Evolutionary conservation across 75 land plant species (phyloP).

Genomic region (Cupressus sempervirens): DNA sequence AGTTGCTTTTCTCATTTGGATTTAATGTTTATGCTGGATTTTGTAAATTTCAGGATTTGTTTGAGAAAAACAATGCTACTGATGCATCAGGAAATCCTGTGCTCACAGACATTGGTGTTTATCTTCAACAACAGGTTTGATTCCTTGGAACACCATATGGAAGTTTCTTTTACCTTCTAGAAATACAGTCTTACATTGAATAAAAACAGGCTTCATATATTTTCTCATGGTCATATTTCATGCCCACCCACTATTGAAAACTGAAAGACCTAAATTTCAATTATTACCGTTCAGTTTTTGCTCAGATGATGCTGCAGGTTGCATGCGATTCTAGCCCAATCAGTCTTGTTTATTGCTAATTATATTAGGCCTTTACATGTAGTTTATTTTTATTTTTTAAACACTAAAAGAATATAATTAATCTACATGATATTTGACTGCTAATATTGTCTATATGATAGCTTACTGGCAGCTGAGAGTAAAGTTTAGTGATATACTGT

Average conservation of each 20-base stretch:
- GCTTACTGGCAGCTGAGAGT: neutral
- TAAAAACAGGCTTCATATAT: neutral
- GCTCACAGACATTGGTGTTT: conserved; percentile 81
- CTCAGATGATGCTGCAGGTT: neutral
- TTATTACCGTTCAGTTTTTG: neutral
- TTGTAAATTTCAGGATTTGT: conserved; percentile 47
- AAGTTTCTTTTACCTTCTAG: neutral
- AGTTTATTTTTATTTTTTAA: neutral
- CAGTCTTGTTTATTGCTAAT: neutral
- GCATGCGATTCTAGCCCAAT: neutral
- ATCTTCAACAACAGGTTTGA: conserved; percentile 67
- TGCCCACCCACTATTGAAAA: neutral
- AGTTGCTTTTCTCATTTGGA: conserved; percentile 3
- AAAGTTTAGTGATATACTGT: neutral
- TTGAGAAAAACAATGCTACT: conserved; percentile 59
- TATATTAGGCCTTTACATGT: neutral
- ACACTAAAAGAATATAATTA: neutral
- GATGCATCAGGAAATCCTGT: conserved; percentile 95
- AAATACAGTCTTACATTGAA: neutral
- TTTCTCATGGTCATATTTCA: neutral
- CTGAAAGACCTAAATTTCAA: neutral
- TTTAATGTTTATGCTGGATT: neutral
- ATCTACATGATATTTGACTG: neutral
- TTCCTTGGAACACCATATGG: neutral
- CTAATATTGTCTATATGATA: neutral